Evolutionary conservation across 202 grass and related monocot genomes (phyloP).

Genomic region (Schoenoplectus tabernaemontani): DNA sequence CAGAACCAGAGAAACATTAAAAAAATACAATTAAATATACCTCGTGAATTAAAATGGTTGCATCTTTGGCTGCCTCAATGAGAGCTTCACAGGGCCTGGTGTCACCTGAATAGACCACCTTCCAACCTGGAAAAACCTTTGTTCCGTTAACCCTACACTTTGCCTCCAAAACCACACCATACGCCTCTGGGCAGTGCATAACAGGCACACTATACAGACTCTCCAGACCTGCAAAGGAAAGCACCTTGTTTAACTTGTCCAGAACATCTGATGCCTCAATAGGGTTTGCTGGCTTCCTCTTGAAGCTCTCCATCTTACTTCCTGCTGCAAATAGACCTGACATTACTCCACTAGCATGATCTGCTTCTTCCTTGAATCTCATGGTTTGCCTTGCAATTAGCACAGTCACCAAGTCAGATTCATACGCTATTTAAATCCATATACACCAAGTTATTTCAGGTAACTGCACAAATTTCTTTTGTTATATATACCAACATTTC

Average conservation of each 20-base stretch:
- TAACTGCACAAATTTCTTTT: background rate
- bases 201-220: slow-evolving; percentile 84
- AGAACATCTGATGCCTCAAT: slow-evolving; percentile 37
- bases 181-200: slow-evolving; percentile 75
- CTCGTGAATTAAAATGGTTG: slow-evolving; percentile 91
- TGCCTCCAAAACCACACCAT: slow-evolving; percentile 69
- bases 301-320: slow-evolving; percentile 85
- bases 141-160: slow-evolving; percentile 35
- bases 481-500: background rate
- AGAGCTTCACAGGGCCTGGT: slow-evolving; percentile 71
- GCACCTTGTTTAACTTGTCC: slow-evolving; percentile 49
- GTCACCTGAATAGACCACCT: slow-evolving; percentile 90
- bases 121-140: slow-evolving; percentile 72
- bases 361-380: background rate
- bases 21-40: slow-evolving; percentile 22
- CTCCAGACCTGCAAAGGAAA: slow-evolving; percentile 50
- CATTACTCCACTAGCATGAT: background rate
- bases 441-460: background rate
- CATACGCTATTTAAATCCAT: background rate
- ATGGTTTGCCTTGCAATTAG: slow-evolving; percentile 20
- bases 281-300: slow-evolving; percentile 55
- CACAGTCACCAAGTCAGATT: background rate
- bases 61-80: slow-evolving; percentile 69
- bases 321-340: slow-evolving; percentile 57
- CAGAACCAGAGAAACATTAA: background rate